A percentile compares a stretch with the other conserved stretches of the same genome.
Conservation (phyloP, 352 stramenopile genomes). For the Pythium sp. region DNA sequence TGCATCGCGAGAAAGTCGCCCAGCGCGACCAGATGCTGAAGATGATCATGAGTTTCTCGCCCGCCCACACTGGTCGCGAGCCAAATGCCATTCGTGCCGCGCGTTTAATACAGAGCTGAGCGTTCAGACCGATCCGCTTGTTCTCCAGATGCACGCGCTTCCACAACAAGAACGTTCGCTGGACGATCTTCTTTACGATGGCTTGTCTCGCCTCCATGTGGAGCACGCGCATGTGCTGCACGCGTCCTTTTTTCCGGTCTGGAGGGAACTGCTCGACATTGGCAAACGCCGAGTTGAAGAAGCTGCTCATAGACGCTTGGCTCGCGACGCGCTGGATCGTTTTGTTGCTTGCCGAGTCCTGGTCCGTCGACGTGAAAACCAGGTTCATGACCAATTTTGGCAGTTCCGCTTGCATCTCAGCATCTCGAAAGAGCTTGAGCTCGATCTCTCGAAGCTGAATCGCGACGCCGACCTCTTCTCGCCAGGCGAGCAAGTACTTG, state of each 20-base stretch:
- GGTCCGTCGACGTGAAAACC: constrained; percentile 57
- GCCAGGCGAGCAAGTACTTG: constrained; percentile 46
- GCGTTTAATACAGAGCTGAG: constrained; percentile 72
- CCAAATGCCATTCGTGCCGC: constrained; percentile 61
- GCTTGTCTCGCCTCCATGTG: constrained; percentile 42
- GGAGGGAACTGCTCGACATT: constrained; percentile 30
- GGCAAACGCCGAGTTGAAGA: constrained; percentile 58
- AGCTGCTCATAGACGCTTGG: constrained; percentile 12
- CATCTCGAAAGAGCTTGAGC: constrained; percentile 55
- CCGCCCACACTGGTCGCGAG: constrained; percentile 46
- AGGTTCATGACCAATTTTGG: constrained; percentile 68
- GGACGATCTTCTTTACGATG: constrained; percentile 64
- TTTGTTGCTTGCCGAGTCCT: constrained; percentile 24
- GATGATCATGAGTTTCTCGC: constrained; percentile 55
- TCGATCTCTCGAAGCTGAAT: constrained; percentile 58
- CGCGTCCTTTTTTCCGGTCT: constrained; percentile 18
- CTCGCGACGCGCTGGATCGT: constrained; percentile 3
- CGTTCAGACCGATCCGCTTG: constrained; percentile 53
- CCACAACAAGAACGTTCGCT: constrained; percentile 64
- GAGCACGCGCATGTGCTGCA: constrained; percentile 35
- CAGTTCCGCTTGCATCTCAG: constrained; percentile 43
- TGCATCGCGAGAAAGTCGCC: constrained; percentile 52
- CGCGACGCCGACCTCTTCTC: constrained; percentile 36
- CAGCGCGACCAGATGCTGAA: constrained; percentile 73
- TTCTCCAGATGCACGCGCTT: constrained; percentile 45